Base-by-base conservation (phyloP, 1,139 yeast species). In the Hyphopichia wangnamkhiaoensis region DNA sequence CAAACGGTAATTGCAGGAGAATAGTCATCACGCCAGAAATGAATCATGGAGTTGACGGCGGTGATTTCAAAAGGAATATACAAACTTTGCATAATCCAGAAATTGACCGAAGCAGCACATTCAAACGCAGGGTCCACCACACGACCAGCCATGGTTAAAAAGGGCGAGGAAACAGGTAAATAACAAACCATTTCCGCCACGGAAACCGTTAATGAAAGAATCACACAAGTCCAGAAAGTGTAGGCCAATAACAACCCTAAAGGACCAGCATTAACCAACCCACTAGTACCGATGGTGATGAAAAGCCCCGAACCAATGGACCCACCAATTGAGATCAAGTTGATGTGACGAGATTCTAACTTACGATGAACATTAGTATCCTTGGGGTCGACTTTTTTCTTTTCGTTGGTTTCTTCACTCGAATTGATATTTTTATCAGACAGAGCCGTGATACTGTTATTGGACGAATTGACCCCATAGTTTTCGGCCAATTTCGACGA, bases 141-240 rank as follows among this genome's bases (percentile, higher is more conserved):
- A 40, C 82, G 58, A 14, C 80, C 81, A 0, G 81, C 78, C 75
- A 76, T 71, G 32, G 71, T 65, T 45, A 75, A 65, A 47, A 76
- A 76, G 1, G 81, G 81, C 1, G 95, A 85, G 35, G 82, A 72
- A 7, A 86, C 73, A 0, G 95, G 95, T 47, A 83, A 61, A 52
- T 80, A 85, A 14, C 85, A 82, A 19, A 86, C 94, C 94, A 87
- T 84, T 57, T 87, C 95, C 1, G 90, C 95, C 3, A 84, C 78
- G 2, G 84, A 75, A 16, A 82, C 83, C 4, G 93, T 86, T 48
- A 86, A 76, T 52, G 61, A 55, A 44, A 80, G 71, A 34, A 85
- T 65, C 18, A 86, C 74, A 14, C 73, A 47, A 37, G 79, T 61
- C 79, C 77, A 67, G 47, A 73, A 57, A 25, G 61, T 47, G 46